Evolutionary conservation across 169 alveolate genomes (phyloP).

Genomic region (Eimeria praecox): DNA sequence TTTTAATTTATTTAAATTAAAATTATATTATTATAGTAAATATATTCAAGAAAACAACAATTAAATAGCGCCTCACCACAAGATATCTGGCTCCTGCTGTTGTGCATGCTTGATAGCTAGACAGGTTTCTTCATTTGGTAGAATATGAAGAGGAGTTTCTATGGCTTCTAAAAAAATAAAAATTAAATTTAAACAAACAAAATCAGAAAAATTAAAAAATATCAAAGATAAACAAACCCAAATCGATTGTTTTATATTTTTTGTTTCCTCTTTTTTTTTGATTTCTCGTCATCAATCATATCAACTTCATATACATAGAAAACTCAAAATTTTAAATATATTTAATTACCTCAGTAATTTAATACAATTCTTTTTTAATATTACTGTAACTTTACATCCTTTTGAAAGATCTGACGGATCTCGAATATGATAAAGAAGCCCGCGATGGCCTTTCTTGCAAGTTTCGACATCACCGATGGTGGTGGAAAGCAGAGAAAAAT

Average conservation of each 20-base stretch:
- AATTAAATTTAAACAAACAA: too few species aligned
- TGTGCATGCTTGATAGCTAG: constrained; percentile 66
- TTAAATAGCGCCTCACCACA: background rate
- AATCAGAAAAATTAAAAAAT: background rate
- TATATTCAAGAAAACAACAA: too few species aligned
- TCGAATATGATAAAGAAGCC: constrained; percentile 53
- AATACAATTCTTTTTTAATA: constrained; percentile 57
- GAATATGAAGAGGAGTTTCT: constrained; percentile 79
- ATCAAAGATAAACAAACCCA: constrained; percentile 43
- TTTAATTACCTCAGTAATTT: constrained; percentile 58
- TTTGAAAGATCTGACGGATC: background rate
- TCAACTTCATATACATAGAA: background rate
- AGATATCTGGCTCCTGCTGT: constrained; percentile 26
- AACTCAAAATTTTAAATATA: background rate
- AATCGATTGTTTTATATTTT: constrained; percentile 30
- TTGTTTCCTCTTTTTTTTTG: constrained; percentile 72
- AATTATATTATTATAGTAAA: background rate
- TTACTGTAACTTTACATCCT: constrained; percentile 76
- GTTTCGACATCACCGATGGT: background rate
- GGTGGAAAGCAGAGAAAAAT: background rate
- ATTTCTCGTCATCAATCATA: too few species aligned
- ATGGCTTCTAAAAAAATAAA: constrained; percentile 38
- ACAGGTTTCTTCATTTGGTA: constrained; percentile 70
- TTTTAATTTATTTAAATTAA: background rate
- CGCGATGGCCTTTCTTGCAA: constrained; percentile 76